Percentiles rank a stretch among this genome's conserved stretches.
phyloP scores from a whole-genome alignment of 768 basidiomycete species.

The Kwoniella sp. region DNA sequence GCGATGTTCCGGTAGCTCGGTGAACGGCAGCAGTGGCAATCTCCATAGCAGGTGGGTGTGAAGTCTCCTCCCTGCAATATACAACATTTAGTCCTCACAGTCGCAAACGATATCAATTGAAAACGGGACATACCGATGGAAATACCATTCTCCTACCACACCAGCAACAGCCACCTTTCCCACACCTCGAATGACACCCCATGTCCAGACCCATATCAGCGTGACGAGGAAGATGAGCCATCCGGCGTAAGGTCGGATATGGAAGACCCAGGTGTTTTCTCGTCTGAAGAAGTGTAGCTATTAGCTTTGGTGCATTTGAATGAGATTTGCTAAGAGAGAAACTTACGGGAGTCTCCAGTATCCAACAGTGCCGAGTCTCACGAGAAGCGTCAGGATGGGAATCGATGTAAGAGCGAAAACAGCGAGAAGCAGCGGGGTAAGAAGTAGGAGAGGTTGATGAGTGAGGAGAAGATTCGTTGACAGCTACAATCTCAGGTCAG shows the following conservation, averaged over 20 bases:
- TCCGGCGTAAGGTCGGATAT: constrained; percentile 68
- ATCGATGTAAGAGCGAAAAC: constrained; percentile 49
- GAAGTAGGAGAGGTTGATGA: constrained; percentile 53
- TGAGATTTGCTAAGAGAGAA: not conserved
- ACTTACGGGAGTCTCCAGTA: constrained; percentile 56
- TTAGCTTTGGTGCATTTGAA: constrained; percentile 2
- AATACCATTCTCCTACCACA: constrained; percentile 92
- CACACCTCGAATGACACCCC: constrained; percentile 76
- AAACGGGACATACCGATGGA: constrained; percentile 62
- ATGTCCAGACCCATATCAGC: constrained; percentile 70
- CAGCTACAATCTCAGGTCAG: constrained; percentile 29
- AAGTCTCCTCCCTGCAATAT: constrained; percentile 31
- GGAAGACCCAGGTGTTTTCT: constrained; percentile 60
- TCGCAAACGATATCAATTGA: not conserved
- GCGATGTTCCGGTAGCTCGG: constrained; percentile 76
- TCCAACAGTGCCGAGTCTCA: constrained; percentile 54
- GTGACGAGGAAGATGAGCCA: constrained; percentile 67
- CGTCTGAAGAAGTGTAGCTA: constrained; percentile 18
- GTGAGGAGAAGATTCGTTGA: constrained; percentile 52
- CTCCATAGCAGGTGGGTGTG: constrained; percentile 55
- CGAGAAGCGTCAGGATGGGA: constrained; percentile 53
- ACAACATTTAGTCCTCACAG: constrained; percentile 5
- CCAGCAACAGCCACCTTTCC: constrained; percentile 74
- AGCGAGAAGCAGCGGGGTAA: constrained; percentile 52
- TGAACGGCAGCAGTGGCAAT: constrained; percentile 74